Conservation (phyloP, 768 basidiomycete species). For the Lactarius psammicola region DNA sequence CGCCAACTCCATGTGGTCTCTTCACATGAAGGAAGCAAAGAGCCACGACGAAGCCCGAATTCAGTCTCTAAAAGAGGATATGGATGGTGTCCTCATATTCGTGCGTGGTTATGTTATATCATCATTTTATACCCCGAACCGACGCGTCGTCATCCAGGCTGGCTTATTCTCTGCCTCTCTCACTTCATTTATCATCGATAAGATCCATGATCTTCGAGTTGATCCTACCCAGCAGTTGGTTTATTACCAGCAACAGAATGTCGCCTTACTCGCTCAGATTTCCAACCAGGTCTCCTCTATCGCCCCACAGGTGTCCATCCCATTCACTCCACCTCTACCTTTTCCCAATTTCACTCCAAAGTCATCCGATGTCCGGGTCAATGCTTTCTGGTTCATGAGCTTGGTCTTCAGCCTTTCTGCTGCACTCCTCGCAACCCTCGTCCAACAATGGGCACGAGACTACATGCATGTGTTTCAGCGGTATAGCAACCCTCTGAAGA, state of each 20-base stretch:
- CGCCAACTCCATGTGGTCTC: background rate
- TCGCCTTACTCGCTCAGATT: conserved; percentile 5
- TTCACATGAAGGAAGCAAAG: background rate
- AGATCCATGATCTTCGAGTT: conserved; percentile 7
- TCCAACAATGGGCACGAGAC: conserved; percentile 54
- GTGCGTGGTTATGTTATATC: background rate
- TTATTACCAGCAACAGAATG: conserved; percentile 6
- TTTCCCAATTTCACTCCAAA: conserved; percentile 19
- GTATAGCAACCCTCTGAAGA: no score
- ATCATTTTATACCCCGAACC: background rate
- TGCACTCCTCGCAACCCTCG: conserved; percentile 31
- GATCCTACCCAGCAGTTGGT: conserved; percentile 2
- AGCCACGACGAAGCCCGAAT: no score
- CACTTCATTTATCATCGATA: conserved; percentile 13
- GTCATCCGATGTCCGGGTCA: conserved; percentile 39
- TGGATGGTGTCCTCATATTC: background rate
- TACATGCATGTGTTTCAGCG: no score
- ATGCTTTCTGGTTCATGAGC: conserved; percentile 43
- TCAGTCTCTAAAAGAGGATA: background rate
- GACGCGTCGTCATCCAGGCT: background rate
- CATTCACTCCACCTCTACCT: background rate
- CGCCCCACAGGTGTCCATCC: background rate
- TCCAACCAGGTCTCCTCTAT: background rate
- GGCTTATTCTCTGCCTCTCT: conserved; percentile 17
- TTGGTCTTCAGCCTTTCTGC: conserved; percentile 41